These are phyloP conservation scores for Daldinia concentrica DNA, from an alignment of 495 filamentous ascomycete species.

Conservation along the genomic window DNA sequence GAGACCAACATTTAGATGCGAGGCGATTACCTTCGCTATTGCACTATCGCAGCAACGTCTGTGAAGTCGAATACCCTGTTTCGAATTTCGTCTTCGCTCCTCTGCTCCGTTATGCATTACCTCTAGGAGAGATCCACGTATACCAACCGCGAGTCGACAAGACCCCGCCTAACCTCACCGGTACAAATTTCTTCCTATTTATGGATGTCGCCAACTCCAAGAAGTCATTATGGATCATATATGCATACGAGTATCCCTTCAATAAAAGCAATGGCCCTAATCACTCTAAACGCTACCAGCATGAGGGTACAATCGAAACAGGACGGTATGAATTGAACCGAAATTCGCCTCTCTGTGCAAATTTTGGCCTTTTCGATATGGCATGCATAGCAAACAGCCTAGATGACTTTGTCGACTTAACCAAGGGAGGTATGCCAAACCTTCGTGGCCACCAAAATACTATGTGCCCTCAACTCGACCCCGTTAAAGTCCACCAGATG, in stretches of 20 bases:
- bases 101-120: neutral
- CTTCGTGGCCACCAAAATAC: neutral
- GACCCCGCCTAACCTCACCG: neutral
- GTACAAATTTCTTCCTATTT: constrained; percentile 9
- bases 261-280: neutral
- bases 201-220: constrained; percentile 11
- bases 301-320: neutral
- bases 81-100: neutral
- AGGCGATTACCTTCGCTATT: neutral
- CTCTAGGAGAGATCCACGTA: constrained; percentile 5
- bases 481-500: neutral
- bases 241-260: constrained; percentile 4
- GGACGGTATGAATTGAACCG: neutral
- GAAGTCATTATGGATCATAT: constrained; percentile 12
- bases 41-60: neutral
- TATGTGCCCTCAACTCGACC: neutral
- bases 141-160: neutral
- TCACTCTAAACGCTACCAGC: neutral
- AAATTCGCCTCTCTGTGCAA: neutral
- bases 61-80: neutral
- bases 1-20: neutral
- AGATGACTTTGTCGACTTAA: neutral
- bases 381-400: constrained; percentile 7
- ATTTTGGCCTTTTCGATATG: constrained; percentile 2
- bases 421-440: neutral